phyloP scores from a whole-genome alignment of 2,329 filamentous ascomycete species.

The Colletotrichum camelliae region DNA sequence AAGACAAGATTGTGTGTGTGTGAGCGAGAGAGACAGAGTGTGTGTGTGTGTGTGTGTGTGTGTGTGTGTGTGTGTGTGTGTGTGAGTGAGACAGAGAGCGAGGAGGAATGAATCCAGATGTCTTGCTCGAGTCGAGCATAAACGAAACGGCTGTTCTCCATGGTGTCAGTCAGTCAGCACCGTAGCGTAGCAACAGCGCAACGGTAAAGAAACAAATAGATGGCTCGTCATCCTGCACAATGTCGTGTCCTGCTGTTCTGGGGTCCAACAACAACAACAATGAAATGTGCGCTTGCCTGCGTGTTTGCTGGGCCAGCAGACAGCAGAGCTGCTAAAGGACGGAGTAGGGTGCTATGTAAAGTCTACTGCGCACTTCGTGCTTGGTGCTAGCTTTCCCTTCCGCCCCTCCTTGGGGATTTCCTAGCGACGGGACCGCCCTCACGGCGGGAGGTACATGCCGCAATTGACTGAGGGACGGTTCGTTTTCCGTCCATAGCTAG shows the following conservation, averaged over 20 bases:
- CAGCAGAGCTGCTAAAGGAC: not conserved
- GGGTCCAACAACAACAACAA: not conserved
- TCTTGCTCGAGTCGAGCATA: not conserved
- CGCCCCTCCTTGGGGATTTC: slow-evolving; percentile 1
- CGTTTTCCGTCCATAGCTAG: not conserved
- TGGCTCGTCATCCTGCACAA: not conserved
- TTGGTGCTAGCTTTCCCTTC: not conserved
- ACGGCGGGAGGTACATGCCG: not conserved
- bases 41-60: not conserved
- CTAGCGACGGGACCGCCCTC: not conserved
- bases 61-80: not conserved
- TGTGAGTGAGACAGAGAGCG: not conserved
- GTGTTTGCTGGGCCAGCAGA: not conserved
- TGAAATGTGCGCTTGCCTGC: not conserved
- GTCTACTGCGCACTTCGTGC: not conserved
- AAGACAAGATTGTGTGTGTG: not conserved
- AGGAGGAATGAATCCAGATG: not conserved
- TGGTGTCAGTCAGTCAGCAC: not conserved
- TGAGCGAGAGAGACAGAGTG: not conserved
- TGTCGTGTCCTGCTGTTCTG: not conserved
- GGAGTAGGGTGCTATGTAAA: not conserved
- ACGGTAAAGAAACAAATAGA: not conserved
- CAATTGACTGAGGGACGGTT: not conserved
- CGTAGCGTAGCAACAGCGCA: not conserved
- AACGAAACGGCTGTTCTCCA: not conserved